Conservation (phyloP, 169 alveolate genomes). For the Babesia bigemina region DNA sequence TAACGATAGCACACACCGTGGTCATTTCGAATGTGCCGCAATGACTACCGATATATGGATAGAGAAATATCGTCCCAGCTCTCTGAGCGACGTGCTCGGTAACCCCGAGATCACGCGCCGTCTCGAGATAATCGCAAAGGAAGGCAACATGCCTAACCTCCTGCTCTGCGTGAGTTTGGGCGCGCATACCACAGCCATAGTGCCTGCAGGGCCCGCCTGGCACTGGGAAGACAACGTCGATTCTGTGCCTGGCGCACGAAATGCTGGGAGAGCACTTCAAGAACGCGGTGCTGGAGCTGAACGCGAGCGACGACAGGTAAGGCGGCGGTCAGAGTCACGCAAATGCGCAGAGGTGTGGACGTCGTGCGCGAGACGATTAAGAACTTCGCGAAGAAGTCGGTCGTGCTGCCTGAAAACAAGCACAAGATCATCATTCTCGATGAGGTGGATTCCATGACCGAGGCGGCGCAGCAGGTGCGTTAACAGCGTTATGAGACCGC, state of each 20-base stretch:
- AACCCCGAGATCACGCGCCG: slow-evolving; percentile 91
- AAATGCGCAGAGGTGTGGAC: slow-evolving; percentile 91
- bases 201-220: slow-evolving; percentile 98
- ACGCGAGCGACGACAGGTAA: slow-evolving; percentile 97
- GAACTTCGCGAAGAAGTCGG: slow-evolving; percentile 93
- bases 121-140: slow-evolving; percentile 89
- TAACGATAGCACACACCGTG: neutral
- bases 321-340: neutral
- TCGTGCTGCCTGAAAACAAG: slow-evolving; percentile 90
- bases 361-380: slow-evolving; percentile 98
- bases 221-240: slow-evolving; percentile 98
- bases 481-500: neutral
- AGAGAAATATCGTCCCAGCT: slow-evolving; percentile 96
- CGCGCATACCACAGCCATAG: neutral
- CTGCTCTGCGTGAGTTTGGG: slow-evolving; percentile 86
- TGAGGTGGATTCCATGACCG: slow-evolving; percentile 99
- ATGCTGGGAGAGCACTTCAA: slow-evolving; percentile 88
- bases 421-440: slow-evolving; percentile 98
- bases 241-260: slow-evolving; percentile 95
- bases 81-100: slow-evolving; percentile 94
- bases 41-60: slow-evolving; percentile 87
- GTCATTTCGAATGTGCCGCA: neutral
- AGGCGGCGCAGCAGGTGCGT: slow-evolving; percentile 95
- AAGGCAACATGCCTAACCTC: slow-evolving; percentile 97
- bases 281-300: slow-evolving; percentile 95